A percentile compares a stretch with the other conserved stretches of the same genome.
Conservation (phyloP, 2,329 filamentous ascomycete species). For the Aspergillus sp. region DNA sequence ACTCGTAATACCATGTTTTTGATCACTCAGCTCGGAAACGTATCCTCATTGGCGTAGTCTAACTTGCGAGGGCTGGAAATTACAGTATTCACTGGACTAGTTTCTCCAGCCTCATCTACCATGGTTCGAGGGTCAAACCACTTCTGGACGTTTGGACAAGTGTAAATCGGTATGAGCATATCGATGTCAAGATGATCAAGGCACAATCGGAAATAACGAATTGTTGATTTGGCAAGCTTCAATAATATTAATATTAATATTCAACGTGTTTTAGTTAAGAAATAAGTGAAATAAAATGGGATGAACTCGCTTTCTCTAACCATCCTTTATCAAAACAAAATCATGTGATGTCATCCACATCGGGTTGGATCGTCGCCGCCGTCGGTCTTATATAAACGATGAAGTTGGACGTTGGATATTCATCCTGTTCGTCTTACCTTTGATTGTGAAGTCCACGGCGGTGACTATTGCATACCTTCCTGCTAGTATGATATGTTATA, state of each 20-base stretch:
- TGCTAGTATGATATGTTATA: conserved; percentile 16
- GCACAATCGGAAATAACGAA: too few species aligned
- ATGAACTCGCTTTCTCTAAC: too few species aligned
- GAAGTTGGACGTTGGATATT: neutral
- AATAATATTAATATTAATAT: too few species aligned
- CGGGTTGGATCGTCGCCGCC: conserved; percentile 7
- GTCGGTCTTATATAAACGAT: conserved; percentile 7
- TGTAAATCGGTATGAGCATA: too few species aligned
- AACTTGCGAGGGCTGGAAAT: neutral
- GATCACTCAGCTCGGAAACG: neutral
- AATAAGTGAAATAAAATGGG: too few species aligned
- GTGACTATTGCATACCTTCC: conserved; percentile 3
- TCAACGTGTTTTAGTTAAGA: too few species aligned
- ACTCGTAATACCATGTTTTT: neutral
- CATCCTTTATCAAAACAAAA: neutral
- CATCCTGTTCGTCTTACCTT: neutral
- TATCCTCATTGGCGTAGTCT: neutral
- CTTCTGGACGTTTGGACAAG: too few species aligned
- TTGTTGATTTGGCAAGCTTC: too few species aligned
- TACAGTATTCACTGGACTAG: too few species aligned
- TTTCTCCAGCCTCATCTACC: too few species aligned
- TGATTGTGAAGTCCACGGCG: conserved; percentile 2
- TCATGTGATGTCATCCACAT: conserved; percentile 24
- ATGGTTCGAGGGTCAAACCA: too few species aligned
- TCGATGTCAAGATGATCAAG: too few species aligned